A percentile compares a stretch with the other conserved stretches of the same genome.
Evolutionary conservation across 2,329 filamentous ascomycete genomes (phyloP).

Genomic region (Aureobasidium lini): DNA sequence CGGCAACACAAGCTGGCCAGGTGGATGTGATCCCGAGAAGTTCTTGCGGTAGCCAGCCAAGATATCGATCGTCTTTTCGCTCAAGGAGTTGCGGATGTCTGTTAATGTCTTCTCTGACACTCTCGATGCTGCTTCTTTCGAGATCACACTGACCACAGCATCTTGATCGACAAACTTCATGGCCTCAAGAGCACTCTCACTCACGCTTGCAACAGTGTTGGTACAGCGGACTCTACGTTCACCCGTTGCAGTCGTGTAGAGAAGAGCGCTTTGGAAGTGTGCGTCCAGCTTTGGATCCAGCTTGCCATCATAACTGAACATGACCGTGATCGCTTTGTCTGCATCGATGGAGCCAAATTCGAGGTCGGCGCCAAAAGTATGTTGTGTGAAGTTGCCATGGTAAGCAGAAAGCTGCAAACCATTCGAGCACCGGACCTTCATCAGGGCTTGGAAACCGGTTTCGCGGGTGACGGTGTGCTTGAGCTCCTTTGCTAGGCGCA

Average conservation of each 20-base stretch:
- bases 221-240: constrained; percentile 86
- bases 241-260: constrained; percentile 87
- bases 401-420: constrained; percentile 90
- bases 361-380: constrained; percentile 88
- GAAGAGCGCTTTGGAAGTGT: constrained; percentile 89
- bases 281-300: constrained; percentile 94
- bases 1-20: constrained; percentile 87
- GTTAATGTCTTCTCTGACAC: constrained; percentile 70
- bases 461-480: constrained; percentile 79
- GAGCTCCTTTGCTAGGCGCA: constrained; percentile 78
- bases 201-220: constrained; percentile 89
- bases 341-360: constrained; percentile 89
- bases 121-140: constrained; percentile 89
- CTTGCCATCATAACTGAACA: constrained; percentile 94
- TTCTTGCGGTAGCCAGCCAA: constrained; percentile 89
- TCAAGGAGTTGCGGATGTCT: constrained; percentile 74
- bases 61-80: constrained; percentile 88
- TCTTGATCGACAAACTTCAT: constrained; percentile 97
- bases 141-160: constrained; percentile 77
- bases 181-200: constrained; percentile 69
- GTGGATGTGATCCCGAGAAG: constrained; percentile 77
- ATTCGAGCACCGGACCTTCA: constrained; percentile 98
- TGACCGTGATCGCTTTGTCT: constrained; percentile 85
- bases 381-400: constrained; percentile 92
- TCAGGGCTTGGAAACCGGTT: constrained; percentile 89